Base-by-base conservation (phyloP, 2,329 filamentous ascomycete genomes). In the Ustulina deusta region DNA sequence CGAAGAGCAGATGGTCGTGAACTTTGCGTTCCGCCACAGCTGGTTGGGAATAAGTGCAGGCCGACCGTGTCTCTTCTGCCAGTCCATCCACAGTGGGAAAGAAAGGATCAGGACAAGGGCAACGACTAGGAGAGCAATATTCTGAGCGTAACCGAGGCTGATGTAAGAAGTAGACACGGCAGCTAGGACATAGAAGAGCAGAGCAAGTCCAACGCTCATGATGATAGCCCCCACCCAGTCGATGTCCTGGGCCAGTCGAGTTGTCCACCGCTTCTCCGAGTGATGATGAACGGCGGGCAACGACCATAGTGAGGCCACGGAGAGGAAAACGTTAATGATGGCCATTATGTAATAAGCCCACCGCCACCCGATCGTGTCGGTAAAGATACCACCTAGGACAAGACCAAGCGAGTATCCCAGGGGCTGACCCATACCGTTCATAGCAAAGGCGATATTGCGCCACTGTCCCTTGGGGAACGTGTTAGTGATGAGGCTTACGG, bases 41-140 rank as follows among this genome's bases (percentile, higher is more conserved):
- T 81, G 83, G 72, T 89, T 89, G 0, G 87, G 86, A 32, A 89
- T 87, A 3, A 87, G 73, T 3, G 84, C 84, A 20, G 85, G 66
- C 11, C 65, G 66, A 7, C 49, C 32, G 5, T 58, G 56, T 13
- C 59, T 64, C 9, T 46, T 62, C 17, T 67, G 66, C 7, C 40
- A 49, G 17, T 61, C 27, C 68, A 74, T 71, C 84, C 86, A 88
- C 13, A 80, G 70, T 3, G 82, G 78, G 71, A 88, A 87, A 0
- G 75, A 72, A 0, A 81, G 80, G 2, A 86, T 77, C 32, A 82
- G 72, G 27, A 77, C 73, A 2, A 83, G 61, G 1, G 81, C 79
- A 1, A 84, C 61, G 0, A 78, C 72, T 1, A 88, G 76, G 4
- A 85, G 72, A 2, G 77, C 75, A 15, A 83, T 79, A 38, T 81